These are phyloP conservation scores for Aspergillus clavatus DNA, from an alignment of 2,329 filamentous ascomycete species.

Conservation along the genomic window DNA sequence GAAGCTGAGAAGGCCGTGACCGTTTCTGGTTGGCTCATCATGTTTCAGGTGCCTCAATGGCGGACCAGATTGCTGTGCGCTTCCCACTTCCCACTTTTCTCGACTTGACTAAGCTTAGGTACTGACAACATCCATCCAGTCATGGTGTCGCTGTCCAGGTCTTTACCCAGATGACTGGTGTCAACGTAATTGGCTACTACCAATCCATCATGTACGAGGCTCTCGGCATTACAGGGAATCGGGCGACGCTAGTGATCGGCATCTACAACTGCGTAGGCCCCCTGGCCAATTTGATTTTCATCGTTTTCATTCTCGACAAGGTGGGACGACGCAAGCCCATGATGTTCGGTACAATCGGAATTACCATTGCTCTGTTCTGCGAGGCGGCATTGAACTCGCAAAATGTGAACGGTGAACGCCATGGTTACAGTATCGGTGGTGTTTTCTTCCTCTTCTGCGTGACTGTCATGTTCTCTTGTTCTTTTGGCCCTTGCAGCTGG, in stretches of 20 bases:
- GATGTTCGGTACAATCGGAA: slow-evolving; percentile 50
- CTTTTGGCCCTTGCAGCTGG: slow-evolving; percentile 49
- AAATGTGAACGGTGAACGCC: slow-evolving; percentile 38
- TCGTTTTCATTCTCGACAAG: slow-evolving; percentile 52
- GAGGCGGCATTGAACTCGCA: slow-evolving; percentile 56
- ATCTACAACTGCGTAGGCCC: slow-evolving; percentile 59
- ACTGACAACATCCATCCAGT: slow-evolving; percentile 6
- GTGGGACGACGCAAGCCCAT: slow-evolving; percentile 51
- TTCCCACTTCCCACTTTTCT: background rate
- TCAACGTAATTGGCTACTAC: slow-evolving; percentile 42
- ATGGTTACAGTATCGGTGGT: slow-evolving; percentile 53
- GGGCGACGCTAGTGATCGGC: slow-evolving; percentile 52
- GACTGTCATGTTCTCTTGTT: slow-evolving; percentile 55
- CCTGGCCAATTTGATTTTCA: slow-evolving; percentile 44
- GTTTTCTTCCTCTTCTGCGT: slow-evolving; percentile 64
- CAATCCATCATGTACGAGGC: slow-evolving; percentile 38
- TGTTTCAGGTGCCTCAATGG: slow-evolving; percentile 44
- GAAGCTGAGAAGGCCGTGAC: slow-evolving; percentile 54
- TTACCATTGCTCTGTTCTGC: slow-evolving; percentile 55
- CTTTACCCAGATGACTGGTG: slow-evolving; percentile 54
- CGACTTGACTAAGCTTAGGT: background rate
- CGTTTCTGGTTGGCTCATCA: slow-evolving; percentile 38
- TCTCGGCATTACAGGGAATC: slow-evolving; percentile 53
- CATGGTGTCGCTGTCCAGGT: slow-evolving; percentile 60
- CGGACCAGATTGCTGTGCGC: slow-evolving; percentile 53